phyloP scores from a whole-genome alignment of 2,329 filamentous ascomycete genomes.

The Fusarium ambrosium region DNA sequence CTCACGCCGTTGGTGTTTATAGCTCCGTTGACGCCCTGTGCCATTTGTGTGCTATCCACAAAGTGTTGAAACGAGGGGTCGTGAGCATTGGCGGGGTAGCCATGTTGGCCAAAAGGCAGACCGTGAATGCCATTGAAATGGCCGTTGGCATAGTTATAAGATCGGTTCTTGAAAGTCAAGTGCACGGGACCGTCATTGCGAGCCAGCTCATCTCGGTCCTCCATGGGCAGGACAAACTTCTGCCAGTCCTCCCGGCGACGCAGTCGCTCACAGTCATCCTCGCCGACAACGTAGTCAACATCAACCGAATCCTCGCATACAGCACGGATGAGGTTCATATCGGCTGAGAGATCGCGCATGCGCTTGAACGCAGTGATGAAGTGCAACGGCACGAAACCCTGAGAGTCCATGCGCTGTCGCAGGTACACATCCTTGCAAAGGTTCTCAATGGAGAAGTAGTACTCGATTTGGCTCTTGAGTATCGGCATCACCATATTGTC shows the following conservation, averaged over 20 bases:
- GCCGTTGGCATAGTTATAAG: constrained; percentile 43
- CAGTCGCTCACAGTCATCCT: constrained; percentile 83
- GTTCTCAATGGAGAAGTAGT: constrained; percentile 98
- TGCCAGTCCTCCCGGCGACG: constrained; percentile 83
- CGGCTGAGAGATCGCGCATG: constrained; percentile 62
- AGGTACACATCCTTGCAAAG: constrained; percentile 93
- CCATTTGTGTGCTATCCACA: constrained; percentile 52
- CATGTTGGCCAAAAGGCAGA: constrained; percentile 50
- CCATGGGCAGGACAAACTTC: constrained; percentile 80
- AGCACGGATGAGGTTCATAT: constrained; percentile 79
- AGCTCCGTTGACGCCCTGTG: constrained; percentile 53
- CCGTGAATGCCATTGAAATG: constrained; percentile 52
- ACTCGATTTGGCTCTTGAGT: constrained; percentile 75
- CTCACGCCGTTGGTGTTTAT: constrained; percentile 48
- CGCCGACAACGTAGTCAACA: constrained; percentile 80
- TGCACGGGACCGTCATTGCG: constrained; percentile 76
- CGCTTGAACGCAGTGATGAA: constrained; percentile 91
- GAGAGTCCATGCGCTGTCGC: constrained; percentile 91
- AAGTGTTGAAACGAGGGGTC: constrained; percentile 49
- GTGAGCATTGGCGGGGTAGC: constrained; percentile 46
- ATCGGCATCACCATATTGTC: constrained; percentile 62
- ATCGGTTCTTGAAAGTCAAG: constrained; percentile 53
- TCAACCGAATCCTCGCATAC: constrained; percentile 79
- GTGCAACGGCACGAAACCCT: constrained; percentile 87
- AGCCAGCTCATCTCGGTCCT: constrained; percentile 79